phyloP scores from a whole-genome alignment of 768 basidiomycete genomes.

The Leccinum obscurum region DNA sequence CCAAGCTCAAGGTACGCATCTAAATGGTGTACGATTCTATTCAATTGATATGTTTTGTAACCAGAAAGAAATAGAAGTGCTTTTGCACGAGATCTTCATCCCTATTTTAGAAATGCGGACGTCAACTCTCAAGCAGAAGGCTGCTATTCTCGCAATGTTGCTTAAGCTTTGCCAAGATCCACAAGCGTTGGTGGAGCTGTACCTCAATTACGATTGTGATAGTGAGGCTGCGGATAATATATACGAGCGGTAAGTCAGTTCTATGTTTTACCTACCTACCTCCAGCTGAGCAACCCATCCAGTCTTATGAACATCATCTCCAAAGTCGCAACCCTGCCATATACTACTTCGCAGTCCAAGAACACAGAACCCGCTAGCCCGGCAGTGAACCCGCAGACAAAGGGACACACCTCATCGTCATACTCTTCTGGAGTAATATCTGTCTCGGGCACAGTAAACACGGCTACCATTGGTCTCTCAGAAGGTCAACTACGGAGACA shows the following conservation, averaged over 20 bases:
- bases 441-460: conserved; percentile 67
- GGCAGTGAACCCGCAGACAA: conserved; percentile 47
- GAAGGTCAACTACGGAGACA: conserved; percentile 87
- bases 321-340: conserved; percentile 73
- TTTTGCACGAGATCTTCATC: conserved; percentile 98
- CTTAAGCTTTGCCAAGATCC: conserved; percentile 91
- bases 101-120: conserved; percentile 98
- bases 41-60: conserved; percentile 12
- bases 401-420: conserved; percentile 38
- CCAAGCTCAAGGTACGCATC: conserved; percentile 81
- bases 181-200: conserved; percentile 96
- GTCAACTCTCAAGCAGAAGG: conserved; percentile 93
- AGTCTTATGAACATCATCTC: conserved; percentile 96
- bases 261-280: not conserved
- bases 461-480: conserved; percentile 64
- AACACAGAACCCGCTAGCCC: conserved; percentile 61
- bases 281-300: conserved; percentile 7
- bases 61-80: conserved; percentile 98
- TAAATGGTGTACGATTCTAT: not conserved
- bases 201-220: conserved; percentile 99
- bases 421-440: conserved; percentile 67
- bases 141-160: conserved; percentile 86
- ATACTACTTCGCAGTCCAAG: conserved; percentile 49
- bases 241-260: conserved; percentile 77
- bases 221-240: conserved; percentile 93